A percentile compares a stretch with the other conserved stretches of the same genome.
phyloP scores from a whole-genome alignment of 441 rosid species.

The Euphorbia schlechtendalii region DNA sequence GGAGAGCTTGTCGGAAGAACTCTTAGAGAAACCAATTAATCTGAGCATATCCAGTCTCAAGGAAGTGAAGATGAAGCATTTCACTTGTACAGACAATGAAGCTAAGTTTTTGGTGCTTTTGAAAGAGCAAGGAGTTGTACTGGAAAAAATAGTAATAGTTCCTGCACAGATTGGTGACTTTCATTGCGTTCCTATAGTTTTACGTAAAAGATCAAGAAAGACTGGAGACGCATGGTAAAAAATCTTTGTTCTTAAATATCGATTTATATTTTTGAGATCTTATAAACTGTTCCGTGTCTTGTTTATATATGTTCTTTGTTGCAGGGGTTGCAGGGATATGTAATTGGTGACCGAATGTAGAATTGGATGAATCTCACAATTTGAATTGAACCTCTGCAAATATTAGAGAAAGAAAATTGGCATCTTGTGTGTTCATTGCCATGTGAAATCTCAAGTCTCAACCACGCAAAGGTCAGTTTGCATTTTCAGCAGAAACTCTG shows the following conservation, averaged over 20 bases:
- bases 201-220: conserved; percentile 1
- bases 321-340: not conserved
- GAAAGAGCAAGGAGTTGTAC: conserved; percentile 16
- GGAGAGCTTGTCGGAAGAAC: conserved; percentile 20
- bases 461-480: too few relatives aligned
- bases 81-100: conserved; percentile 7
- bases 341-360: not conserved
- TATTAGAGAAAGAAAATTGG: too few relatives aligned
- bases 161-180: conserved; percentile 3
- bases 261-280: not conserved
- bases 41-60: conserved; percentile 9
- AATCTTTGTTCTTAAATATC: not conserved
- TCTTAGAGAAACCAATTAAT: conserved; percentile 10
- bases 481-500: too few relatives aligned
- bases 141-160: conserved; percentile 18
- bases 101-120: conserved; percentile 4
- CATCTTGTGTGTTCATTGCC: too few relatives aligned
- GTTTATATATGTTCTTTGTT: not conserved
- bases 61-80: conserved; percentile 8
- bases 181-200: conserved; percentile 7
- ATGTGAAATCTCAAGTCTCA: too few relatives aligned
- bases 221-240: not conserved
- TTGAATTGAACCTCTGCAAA: too few relatives aligned
- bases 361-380: not conserved
- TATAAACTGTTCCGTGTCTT: not conserved